phyloP scores from a whole-genome alignment of 768 basidiomycete genomes.

The Hortiboletus campestris region DNA sequence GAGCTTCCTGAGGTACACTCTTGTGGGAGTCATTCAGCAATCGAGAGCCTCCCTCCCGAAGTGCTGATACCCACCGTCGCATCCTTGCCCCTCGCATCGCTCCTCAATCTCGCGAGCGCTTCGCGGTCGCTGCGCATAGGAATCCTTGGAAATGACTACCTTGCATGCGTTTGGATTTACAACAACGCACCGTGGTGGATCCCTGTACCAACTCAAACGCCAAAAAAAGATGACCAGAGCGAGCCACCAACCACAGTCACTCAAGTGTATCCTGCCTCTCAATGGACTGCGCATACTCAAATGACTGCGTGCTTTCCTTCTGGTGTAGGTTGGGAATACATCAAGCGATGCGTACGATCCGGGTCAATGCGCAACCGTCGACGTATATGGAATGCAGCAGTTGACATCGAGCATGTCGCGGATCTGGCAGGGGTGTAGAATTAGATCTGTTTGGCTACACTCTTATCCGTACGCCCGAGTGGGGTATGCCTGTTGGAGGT shows the following conservation, averaged over 20 bases:
- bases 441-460: no score
- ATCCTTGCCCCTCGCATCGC: background rate
- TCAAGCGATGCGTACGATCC: background rate
- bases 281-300: background rate
- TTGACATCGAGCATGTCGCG: background rate
- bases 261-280: background rate
- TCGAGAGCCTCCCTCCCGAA: background rate
- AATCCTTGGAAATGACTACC: background rate
- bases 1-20: background rate
- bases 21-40: background rate
- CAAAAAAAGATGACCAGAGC: background rate
- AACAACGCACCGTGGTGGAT: background rate
- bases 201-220: background rate
- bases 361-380: slow-evolving; percentile 1
- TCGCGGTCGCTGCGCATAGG: background rate
- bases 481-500: no score
- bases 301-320: background rate
- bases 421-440: background rate
- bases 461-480: no score
- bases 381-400: background rate
- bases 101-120: background rate
- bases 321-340: background rate
- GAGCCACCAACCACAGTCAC: background rate
- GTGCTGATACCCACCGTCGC: background rate
- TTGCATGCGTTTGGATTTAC: background rate